Evolutionary conservation across 768 basidiomycete genomes (phyloP).

Genomic region (Chalciporus pseudorubinellus): DNA sequence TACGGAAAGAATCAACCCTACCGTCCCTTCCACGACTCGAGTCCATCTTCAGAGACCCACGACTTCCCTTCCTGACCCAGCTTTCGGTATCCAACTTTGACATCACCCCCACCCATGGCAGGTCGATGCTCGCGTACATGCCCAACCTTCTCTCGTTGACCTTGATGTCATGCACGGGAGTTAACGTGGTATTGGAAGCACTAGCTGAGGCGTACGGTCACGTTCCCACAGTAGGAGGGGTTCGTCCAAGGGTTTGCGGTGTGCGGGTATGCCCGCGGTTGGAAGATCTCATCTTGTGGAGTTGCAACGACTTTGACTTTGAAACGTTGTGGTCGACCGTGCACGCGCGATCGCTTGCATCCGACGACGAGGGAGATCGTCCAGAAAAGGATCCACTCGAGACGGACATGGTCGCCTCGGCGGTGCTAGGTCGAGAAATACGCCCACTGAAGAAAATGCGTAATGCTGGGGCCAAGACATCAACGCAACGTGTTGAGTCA

Average conservation of each 20-base stretch:
- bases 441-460: slow-evolving; percentile 38
- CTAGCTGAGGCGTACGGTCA: slow-evolving; percentile 39
- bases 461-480: slow-evolving; percentile 6
- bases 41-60: slow-evolving; percentile 55
- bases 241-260: slow-evolving; percentile 25
- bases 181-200: slow-evolving; percentile 38
- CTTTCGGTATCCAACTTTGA: slow-evolving; percentile 49
- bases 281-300: slow-evolving; percentile 51
- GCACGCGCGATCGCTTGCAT: slow-evolving; percentile 28
- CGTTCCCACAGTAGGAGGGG: slow-evolving; percentile 11
- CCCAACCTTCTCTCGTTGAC: slow-evolving; percentile 47
- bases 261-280: slow-evolving; percentile 51
- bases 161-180: slow-evolving; percentile 46
- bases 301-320: slow-evolving; percentile 44
- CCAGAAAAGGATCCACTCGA: slow-evolving; percentile 12
- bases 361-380: slow-evolving; percentile 15
- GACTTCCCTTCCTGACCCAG: slow-evolving; percentile 47
- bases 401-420: slow-evolving; percentile 22
- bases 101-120: slow-evolving; percentile 38
- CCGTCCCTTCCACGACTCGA: slow-evolving; percentile 48
- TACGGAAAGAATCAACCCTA: slow-evolving; percentile 18
- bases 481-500: slow-evolving; percentile 12
- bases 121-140: slow-evolving; percentile 50
- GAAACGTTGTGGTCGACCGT: slow-evolving; percentile 37
- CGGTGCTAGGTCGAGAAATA: slow-evolving; percentile 28